These are phyloP conservation scores for Aspergillus wentii DNA, from an alignment of 495 filamentous ascomycete species.

Conservation along the genomic window DNA sequence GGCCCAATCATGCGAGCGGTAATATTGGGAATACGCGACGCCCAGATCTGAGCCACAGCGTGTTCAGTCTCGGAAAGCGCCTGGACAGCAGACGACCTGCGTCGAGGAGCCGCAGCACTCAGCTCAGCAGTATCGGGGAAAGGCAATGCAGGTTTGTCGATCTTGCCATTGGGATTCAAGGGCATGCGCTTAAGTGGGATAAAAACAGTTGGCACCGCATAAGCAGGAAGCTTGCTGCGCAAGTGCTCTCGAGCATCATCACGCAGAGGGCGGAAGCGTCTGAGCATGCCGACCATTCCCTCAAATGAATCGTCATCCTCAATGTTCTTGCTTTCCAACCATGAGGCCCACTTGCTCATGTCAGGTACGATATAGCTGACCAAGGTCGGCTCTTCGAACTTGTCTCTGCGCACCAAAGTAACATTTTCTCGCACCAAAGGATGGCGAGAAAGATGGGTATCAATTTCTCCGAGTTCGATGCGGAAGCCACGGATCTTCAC, in stretches of 20 bases:
- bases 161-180: conserved; percentile 91
- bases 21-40: conserved; percentile 46
- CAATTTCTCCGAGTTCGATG: conserved; percentile 92
- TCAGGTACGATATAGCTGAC: conserved; percentile 92
- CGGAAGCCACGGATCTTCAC: conserved; percentile 95
- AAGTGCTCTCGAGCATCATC: conserved; percentile 72
- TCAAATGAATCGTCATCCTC: conserved; percentile 33
- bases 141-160: conserved; percentile 84
- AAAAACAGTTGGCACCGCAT: conserved; percentile 77
- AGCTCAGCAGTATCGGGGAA: conserved; percentile 77
- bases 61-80: conserved; percentile 61
- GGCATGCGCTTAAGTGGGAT: conserved; percentile 79
- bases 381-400: conserved; percentile 82
- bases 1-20: conserved; percentile 53
- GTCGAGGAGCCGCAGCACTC: conserved; percentile 30
- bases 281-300: conserved; percentile 60
- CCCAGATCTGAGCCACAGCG: conserved; percentile 65
- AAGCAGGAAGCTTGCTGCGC: conserved; percentile 67
- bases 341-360: conserved; percentile 62
- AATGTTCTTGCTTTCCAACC: conserved; percentile 52
- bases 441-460: conserved; percentile 75
- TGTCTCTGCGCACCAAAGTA: conserved; percentile 81
- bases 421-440: conserved; percentile 80
- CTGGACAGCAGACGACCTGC: conserved; percentile 31
- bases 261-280: conserved; percentile 61